Conservation (phyloP, 169 alveolate genomes). For the Cyclospora cayetanensis region DNA sequence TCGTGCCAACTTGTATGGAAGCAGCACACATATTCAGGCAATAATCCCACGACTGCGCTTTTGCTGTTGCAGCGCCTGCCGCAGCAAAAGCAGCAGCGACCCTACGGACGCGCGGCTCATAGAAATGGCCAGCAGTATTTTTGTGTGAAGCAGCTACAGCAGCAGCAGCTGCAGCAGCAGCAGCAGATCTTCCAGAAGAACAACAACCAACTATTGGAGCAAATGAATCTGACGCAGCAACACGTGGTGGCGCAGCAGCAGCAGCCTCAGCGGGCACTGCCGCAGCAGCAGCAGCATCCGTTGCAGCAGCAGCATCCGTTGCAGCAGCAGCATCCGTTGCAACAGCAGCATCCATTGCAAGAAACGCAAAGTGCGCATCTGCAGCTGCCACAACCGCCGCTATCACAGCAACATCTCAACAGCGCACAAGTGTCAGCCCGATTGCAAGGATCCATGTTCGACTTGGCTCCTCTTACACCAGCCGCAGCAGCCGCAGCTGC, state of each 20-base stretch:
- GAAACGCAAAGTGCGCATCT: not conserved
- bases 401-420: not conserved
- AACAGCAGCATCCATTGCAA: not conserved
- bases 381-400: slow-evolving; percentile 54
- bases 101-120: not conserved
- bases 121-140: not conserved
- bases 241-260: slow-evolving; percentile 28
- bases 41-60: too few species aligned
- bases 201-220: not conserved
- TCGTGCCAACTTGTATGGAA: too few species aligned
- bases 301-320: not conserved
- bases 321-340: not conserved
- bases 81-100: too few species aligned
- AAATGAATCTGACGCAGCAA: slow-evolving; percentile 31
- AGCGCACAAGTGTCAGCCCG: not conserved
- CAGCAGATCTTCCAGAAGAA: not conserved
- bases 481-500: not conserved
- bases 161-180: slow-evolving; percentile 24
- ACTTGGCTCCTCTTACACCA: not conserved
- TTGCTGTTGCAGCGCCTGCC: too few species aligned
- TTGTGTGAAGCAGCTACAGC: not conserved
- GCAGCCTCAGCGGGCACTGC: slow-evolving; percentile 1
- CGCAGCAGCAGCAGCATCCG: slow-evolving; percentile 1
- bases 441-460: not conserved
- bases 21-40: too few species aligned